Evolutionary conservation across 176 grass and related monocot genomes (phyloP).

Genomic region (Pontederia crassipes): DNA sequence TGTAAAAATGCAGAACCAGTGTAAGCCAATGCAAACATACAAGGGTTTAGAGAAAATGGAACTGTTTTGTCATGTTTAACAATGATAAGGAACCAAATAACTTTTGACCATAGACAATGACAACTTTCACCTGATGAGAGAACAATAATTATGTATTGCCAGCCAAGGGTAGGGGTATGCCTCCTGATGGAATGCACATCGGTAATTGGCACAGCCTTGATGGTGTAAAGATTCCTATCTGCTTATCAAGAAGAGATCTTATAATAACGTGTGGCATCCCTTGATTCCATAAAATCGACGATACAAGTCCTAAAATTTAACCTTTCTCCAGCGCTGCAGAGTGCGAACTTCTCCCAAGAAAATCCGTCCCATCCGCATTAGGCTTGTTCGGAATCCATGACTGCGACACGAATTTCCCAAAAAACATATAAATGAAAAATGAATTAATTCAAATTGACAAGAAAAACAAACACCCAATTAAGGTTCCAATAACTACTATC

Average conservation of each 20-base stretch:
- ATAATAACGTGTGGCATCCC: not conserved
- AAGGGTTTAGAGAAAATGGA: not conserved
- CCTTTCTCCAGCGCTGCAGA: constrained; percentile 6
- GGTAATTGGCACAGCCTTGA: constrained; percentile 57
- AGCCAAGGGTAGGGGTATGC: constrained; percentile 70
- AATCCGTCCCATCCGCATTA: constrained; percentile 6
- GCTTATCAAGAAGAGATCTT: constrained; percentile 15
- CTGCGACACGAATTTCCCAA: not conserved
- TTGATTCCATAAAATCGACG: not conserved
- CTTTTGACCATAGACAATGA: not conserved
- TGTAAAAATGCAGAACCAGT: too few relatives aligned
- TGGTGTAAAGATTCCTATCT: constrained; percentile 88
- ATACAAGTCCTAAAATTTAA: not conserved
- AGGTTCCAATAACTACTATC: too few relatives aligned
- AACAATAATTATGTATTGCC: constrained; percentile 85
- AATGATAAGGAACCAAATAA: not conserved
- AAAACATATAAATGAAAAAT: not conserved
- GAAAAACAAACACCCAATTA: not conserved
- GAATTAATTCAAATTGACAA: too few relatives aligned
- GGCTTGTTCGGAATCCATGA: constrained; percentile 24
- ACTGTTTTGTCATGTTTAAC: not conserved
- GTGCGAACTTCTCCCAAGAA: not conserved
- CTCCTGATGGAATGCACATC: constrained; percentile 88
- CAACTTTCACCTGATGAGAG: constrained; percentile 65
- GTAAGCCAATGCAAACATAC: not conserved